phyloP scores from a whole-genome alignment of 1,139 yeast genomes.

The Yamadazyma epiphylla region DNA sequence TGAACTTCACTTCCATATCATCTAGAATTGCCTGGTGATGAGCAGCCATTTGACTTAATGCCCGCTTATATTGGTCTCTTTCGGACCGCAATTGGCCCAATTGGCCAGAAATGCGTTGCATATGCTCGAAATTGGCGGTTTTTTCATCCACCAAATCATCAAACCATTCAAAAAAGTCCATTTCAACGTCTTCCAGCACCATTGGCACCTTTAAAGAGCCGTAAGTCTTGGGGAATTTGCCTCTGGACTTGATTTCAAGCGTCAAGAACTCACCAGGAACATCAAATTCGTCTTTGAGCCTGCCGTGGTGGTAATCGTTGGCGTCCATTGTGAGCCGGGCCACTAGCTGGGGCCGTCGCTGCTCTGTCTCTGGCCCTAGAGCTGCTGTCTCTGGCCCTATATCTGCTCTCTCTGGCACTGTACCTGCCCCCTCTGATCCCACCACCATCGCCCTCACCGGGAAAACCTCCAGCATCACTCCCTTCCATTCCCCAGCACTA shows the following conservation, averaged over 20 bases:
- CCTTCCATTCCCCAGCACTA: constrained; percentile 3
- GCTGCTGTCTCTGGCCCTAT: too few relatives aligned
- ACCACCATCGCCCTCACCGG: too few relatives aligned
- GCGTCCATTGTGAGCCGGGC: too few relatives aligned
- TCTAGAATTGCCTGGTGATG: constrained; percentile 25
- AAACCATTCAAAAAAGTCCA: constrained; percentile 12
- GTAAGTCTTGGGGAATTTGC: constrained; percentile 9
- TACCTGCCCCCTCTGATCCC: too few relatives aligned
- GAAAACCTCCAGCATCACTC: constrained; percentile 4
- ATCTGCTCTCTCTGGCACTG: too few relatives aligned
- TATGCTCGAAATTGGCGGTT: constrained; percentile 1
- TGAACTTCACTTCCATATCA: constrained; percentile 36
- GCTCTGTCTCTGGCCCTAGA: too few relatives aligned
- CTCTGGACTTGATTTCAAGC: constrained; percentile 8
- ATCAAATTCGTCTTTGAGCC: constrained; percentile 10
- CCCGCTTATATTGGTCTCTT: constrained; percentile 7
- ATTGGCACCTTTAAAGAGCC: constrained; percentile 9
- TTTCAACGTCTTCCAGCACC: constrained; percentile 7
- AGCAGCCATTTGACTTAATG: constrained; percentile 3
- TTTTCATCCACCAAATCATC: constrained; percentile 5
- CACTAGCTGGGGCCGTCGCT: too few relatives aligned
- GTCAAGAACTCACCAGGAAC: constrained; percentile 8
- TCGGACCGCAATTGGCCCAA: constrained; percentile 3
- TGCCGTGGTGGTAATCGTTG: constrained; percentile 8
- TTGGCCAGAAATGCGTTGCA: constrained; percentile 1